These are phyloP conservation scores for Candida frijolesensis DNA, from an alignment of 1,139 yeast genomes.

Conservation along the genomic window DNA sequence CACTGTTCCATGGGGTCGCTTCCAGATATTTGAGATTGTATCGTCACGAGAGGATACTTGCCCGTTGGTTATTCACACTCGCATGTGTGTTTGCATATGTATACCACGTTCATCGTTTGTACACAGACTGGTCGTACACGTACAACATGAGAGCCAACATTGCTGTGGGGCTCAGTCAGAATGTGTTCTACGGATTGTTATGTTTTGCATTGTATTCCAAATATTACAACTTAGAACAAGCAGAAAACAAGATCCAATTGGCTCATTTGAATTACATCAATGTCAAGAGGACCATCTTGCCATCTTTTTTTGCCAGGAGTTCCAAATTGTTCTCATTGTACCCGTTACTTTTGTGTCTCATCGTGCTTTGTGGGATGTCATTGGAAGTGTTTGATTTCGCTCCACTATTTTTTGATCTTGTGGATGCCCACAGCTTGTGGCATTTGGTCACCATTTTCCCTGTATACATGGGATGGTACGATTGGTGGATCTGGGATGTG, in stretches of 20 bases:
- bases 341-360: conserved; percentile 46
- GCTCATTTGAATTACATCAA: conserved; percentile 32
- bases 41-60: conserved; percentile 29
- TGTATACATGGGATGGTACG: conserved; percentile 47
- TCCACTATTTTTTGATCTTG: conserved; percentile 57
- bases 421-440: conserved; percentile 96
- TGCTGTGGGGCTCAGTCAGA: conserved; percentile 73
- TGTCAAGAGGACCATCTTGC: conserved; percentile 25
- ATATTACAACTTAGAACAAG: conserved; percentile 31
- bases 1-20: conserved; percentile 71
- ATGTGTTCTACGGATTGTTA: conserved; percentile 40
- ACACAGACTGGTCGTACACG: conserved; percentile 83
- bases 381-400: conserved; percentile 90
- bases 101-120: conserved; percentile 67
- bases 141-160: conserved; percentile 94
- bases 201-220: conserved; percentile 37
- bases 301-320: conserved; percentile 38
- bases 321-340: conserved; percentile 45
- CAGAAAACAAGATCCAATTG: conserved; percentile 11
- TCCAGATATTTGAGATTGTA: conserved; percentile 63
- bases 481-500: conserved; percentile 51
- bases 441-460: conserved; percentile 80
- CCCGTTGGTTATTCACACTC: conserved; percentile 35
- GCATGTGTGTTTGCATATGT: conserved; percentile 53
- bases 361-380: conserved; percentile 73